Evolutionary conservation across 345 rosid species (phyloP).

Genomic region (Citrus hindsii): DNA sequence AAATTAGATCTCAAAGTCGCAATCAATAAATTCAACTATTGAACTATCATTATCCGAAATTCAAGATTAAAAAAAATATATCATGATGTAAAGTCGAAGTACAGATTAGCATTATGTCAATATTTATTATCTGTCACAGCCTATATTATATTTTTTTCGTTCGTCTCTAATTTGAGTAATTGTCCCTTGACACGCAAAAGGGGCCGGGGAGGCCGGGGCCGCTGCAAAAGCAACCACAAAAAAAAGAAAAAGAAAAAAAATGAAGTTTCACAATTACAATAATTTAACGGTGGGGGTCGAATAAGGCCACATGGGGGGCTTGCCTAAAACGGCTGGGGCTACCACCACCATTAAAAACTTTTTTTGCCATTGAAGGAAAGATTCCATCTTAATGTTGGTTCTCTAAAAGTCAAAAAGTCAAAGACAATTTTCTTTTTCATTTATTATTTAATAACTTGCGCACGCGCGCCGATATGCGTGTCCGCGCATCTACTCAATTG

Average conservation of each 20-base stretch:
- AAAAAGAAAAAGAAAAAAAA: too few species aligned
- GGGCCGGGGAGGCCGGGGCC: not conserved
- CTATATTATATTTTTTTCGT: too few species aligned
- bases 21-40: not conserved
- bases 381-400: slow-evolving; percentile 15
- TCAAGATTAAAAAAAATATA: too few species aligned
- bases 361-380: slow-evolving; percentile 37
- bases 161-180: not conserved
- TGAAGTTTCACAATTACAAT: not conserved
- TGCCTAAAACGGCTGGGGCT: not conserved
- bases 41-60: not conserved
- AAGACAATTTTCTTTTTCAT: not conserved
- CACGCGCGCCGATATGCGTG: not conserved
- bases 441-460: not conserved
- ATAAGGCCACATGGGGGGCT: not conserved
- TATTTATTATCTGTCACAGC: not conserved
- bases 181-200: not conserved
- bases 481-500: not conserved
- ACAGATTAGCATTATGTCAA: not conserved
- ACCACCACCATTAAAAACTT: not conserved
- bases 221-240: not conserved
- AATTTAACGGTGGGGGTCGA: not conserved
- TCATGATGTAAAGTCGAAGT: not conserved
- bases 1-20: too few species aligned
- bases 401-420: slow-evolving; percentile 9